Evolutionary conservation across 495 filamentous ascomycete species (phyloP).

Genomic region (Aspergillus heteromorphus): DNA sequence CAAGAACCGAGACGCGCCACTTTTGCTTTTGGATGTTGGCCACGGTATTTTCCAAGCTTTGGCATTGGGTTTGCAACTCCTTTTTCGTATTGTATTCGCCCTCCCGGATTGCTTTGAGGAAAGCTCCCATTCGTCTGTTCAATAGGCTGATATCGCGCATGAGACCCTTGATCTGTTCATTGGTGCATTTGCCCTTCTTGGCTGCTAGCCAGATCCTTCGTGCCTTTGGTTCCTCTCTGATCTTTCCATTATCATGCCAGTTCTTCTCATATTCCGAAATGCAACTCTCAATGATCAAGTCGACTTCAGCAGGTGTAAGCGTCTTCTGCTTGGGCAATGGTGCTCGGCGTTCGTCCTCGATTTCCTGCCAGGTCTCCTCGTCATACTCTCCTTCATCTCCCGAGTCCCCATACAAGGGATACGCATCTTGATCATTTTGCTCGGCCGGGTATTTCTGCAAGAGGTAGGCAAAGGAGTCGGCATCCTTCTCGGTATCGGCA

Average conservation of each 20-base stretch:
- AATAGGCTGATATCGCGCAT: conserved; percentile 27
- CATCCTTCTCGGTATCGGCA: background rate
- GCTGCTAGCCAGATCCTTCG: conserved; percentile 57
- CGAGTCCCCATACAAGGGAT: conserved; percentile 65
- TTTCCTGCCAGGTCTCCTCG: conserved; percentile 56
- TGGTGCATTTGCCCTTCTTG: conserved; percentile 26
- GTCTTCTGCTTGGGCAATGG: conserved; percentile 5
- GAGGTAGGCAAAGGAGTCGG: conserved; percentile 17
- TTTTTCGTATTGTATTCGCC: conserved; percentile 43
- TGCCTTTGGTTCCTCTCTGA: conserved; percentile 48
- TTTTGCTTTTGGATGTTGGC: conserved; percentile 46
- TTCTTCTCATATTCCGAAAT: conserved; percentile 45
- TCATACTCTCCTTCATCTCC: conserved; percentile 51
- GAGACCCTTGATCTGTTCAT: conserved; percentile 21
- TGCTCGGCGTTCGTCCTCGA: conserved; percentile 47
- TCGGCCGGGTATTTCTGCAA: conserved; percentile 42
- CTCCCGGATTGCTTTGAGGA: conserved; percentile 43
- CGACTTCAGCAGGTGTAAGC: conserved; percentile 44
- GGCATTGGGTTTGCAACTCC: conserved; percentile 46
- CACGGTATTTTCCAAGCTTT: conserved; percentile 58
- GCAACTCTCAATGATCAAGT: conserved; percentile 46
- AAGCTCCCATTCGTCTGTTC: conserved; percentile 43
- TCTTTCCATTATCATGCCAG: conserved; percentile 54
- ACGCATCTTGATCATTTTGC: conserved; percentile 40
- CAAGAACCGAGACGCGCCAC: conserved; percentile 52